Evolutionary conservation across 441 rosid genomes (phyloP), one percentile per base, ranked within the genome.

Genomic region (Euphorbia schlechtendalii): DNA sequence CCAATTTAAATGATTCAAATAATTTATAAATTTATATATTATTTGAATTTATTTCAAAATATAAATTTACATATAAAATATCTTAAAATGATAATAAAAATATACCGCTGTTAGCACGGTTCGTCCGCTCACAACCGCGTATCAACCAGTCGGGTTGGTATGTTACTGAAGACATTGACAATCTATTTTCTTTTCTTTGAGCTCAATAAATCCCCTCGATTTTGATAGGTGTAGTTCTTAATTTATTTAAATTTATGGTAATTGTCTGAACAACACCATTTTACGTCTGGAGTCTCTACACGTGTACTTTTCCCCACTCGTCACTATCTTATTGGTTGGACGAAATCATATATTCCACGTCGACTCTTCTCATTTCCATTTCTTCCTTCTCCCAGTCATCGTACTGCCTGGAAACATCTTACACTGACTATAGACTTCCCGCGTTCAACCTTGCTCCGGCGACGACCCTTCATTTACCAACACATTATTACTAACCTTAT

Each of bases 271-370:
- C 72, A 78, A 55, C 79, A 73, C 73, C 66, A 65, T 65, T 56
- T 49, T 64, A 66, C 84, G 65, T 73, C 74, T 83, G 36, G 70
- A 0, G 60, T 46, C 12, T 5, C 41, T 27, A 82, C 95, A 84
- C 84, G 84, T 88, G 87, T 80, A 25, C 1, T 0, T 5, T 68
- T 30, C 0, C 8, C 73, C 67, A 82, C 61, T 63, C 74, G 91
- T 65, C 59, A 3, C 4, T 5, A 17, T 45, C 12, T 38, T 0
- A 69, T 43, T 30, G 56, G 72, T 28, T 14, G 0, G 12, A 8
- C 0, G 0, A 12, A 3, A 8, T 66, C 63, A 27, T 25, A 45
- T 24, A 24, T 62, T 8, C 72, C 67, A 69, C 67, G 57, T 63
- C 21, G 25, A 32, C 62, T n/a, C 51, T 20, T 2, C 14, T 27